Conservation (phyloP, 73 alveolate species). For the Strombidium stylifer region DNA sequence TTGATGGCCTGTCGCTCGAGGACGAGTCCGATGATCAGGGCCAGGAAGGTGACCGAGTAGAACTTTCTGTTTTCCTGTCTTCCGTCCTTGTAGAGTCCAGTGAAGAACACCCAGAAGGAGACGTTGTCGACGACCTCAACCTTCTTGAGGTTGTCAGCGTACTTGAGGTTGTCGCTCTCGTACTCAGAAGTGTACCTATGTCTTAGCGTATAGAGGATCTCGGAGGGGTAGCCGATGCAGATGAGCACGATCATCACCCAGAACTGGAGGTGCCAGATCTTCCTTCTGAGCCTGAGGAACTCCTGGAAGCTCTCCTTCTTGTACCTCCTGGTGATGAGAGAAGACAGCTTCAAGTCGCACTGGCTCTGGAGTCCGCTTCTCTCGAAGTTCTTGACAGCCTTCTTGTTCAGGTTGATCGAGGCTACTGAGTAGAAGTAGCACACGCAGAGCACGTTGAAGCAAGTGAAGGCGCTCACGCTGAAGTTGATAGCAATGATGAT, state of each 20-base stretch:
- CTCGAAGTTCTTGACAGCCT: too few relatives aligned
- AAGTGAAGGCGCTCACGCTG: slow-evolving; percentile 16
- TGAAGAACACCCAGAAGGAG: too few relatives aligned
- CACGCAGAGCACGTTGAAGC: slow-evolving; percentile 26
- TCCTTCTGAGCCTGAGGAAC: slow-evolving; percentile 11
- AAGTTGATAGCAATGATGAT: slow-evolving; percentile 20
- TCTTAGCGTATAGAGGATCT: slow-evolving; percentile 10
- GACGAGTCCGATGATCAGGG: slow-evolving; percentile 16
- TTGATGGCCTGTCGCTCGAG: slow-evolving; percentile 24
- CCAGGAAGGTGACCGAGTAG: too few relatives aligned
- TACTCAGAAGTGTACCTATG: not conserved
- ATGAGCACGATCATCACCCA: slow-evolving; percentile 15
- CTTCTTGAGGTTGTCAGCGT: slow-evolving; percentile 2
- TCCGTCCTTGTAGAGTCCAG: too few relatives aligned
- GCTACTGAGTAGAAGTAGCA: too few relatives aligned
- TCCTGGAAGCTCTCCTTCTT: slow-evolving; percentile 18
- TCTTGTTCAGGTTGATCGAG: too few relatives aligned
- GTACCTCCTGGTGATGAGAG: too few relatives aligned
- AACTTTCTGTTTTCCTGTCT: too few relatives aligned
- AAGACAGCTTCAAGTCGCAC: too few relatives aligned
- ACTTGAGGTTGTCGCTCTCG: slow-evolving; percentile 15
- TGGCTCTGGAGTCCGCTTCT: too few relatives aligned
- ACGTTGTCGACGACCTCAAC: slow-evolving; percentile 15
- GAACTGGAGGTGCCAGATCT: slow-evolving; percentile 36
- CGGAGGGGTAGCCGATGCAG: slow-evolving; percentile 21